phyloP scores from a whole-genome alignment of 306 rosid species.

The Parietaria judaica region DNA sequence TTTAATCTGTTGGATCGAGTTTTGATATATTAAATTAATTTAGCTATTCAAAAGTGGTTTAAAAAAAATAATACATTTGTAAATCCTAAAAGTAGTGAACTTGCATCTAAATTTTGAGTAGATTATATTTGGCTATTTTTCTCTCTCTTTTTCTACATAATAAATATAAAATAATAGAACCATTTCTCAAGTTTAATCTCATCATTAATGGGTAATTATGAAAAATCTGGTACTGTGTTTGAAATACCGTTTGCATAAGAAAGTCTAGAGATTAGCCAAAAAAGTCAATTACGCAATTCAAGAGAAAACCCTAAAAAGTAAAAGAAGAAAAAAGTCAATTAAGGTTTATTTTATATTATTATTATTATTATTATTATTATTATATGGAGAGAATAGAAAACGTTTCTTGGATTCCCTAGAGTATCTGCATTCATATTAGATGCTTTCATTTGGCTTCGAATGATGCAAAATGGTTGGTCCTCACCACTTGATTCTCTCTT shows the following conservation, averaged over 20 bases:
- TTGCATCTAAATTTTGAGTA: no score
- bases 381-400: background rate
- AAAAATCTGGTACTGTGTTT: background rate
- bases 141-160: no score
- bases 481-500: conserved; percentile 25
- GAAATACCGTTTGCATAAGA: background rate
- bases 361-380: background rate
- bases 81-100: no score
- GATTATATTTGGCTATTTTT: no score
- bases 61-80: no score
- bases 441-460: conserved; percentile 28
- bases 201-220: background rate
- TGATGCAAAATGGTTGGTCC: conserved; percentile 34
- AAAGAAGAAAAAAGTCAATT: background rate
- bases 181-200: no score
- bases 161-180: no score
- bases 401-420: conserved; percentile 41
- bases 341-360: no score
- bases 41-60: no score
- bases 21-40: no score
- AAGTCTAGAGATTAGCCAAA: background rate
- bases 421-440: conserved; percentile 22
- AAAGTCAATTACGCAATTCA: background rate
- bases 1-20: no score
- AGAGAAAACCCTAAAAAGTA: background rate